Base-by-base conservation (phyloP, 2,329 filamentous ascomycete genomes). In the Alternaria sp. region DNA sequence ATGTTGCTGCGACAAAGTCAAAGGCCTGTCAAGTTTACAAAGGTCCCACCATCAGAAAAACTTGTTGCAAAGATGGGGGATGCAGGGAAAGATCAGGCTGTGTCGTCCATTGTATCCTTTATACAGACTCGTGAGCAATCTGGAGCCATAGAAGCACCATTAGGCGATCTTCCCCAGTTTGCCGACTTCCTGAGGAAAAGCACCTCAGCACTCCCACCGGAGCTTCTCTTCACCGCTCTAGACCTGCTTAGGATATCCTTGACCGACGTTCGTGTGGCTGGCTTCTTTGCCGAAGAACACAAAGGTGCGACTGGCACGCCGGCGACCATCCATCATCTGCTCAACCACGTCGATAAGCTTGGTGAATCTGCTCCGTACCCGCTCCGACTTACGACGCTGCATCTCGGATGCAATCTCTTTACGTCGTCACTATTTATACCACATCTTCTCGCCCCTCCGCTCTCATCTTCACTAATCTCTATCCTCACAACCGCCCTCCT, bases 391-490 rank as follows among this genome's bases (percentile, higher is more conserved):
- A 91, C 96, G 14, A 90, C 92, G 0, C 79, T 96, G 23, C 93
- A 97, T 67, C 84, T 94, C 71, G 84, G 87, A 1, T 96, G 92
- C 79, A 97, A 97, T 70, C 81, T 96, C 40, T 97, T 96, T 79
- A 88, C 86, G 0, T 89, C 89, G 0, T 84, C 86, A 0, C 81
- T 96, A 0, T 96, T 90, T 69, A 82, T 87, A 0, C 83, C 86
- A 2, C 84, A 88, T 61, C 81, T 93, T 8, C 80, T 90, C 6
- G 75, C 79, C 51, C 37, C 66, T 3, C 72, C 73, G 1, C 68
- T 23, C 77, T 93, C 49, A 1, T 84, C 87, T 5, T 74, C 80
- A 2, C 81, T 86, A 0, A 80, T 94, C 28, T 87, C 90, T 1
- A 82, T 97, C 13, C 84, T 95, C 21, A 90, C 91, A 0, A 86